Percentiles rank a stretch among this genome's conserved stretches.
Conservation (phyloP, 2,329 filamentous ascomycete genomes). For the Pyrenophora seminiperda region DNA sequence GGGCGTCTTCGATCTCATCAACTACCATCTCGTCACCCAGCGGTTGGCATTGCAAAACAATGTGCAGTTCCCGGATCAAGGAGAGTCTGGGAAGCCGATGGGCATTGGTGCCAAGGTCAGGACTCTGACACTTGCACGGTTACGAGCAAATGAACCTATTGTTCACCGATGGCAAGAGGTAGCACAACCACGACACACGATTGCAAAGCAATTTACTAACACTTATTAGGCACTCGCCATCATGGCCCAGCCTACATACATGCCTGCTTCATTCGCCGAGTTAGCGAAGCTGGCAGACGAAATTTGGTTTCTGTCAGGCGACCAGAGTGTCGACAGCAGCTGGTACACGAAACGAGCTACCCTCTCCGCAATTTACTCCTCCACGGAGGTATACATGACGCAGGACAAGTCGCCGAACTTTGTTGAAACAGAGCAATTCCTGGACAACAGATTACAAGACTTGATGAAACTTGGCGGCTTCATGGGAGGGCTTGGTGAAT, state of each 20-base stretch:
- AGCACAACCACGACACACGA: constrained; percentile 37
- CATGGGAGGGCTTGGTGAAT: constrained; percentile 70
- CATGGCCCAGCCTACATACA: constrained; percentile 83
- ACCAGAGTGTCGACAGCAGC: constrained; percentile 76
- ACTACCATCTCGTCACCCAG: constrained; percentile 74
- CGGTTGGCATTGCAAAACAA: constrained; percentile 62
- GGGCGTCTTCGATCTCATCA: constrained; percentile 80
- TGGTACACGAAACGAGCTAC: constrained; percentile 82
- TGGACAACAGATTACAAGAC: constrained; percentile 76
- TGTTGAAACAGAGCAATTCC: constrained; percentile 76
- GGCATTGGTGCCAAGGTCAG: constrained; percentile 69
- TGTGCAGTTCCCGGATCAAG: constrained; percentile 52
- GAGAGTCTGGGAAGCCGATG: constrained; percentile 41
- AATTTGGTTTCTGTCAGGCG: constrained; percentile 85
- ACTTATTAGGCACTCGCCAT: constrained; percentile 74
- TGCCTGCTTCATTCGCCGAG: constrained; percentile 77
- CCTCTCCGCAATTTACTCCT: constrained; percentile 70
- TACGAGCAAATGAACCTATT: constrained; percentile 74
- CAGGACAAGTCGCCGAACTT: constrained; percentile 78
- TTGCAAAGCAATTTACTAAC: constrained; percentile 3
- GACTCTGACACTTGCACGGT: constrained; percentile 72
- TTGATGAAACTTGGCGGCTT: constrained; percentile 65
- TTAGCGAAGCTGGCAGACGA: constrained; percentile 85
- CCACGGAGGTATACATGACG: constrained; percentile 88
- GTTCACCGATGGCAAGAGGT: constrained; percentile 87